Evolutionary conservation across 2,329 filamentous ascomycete species (phyloP).

Genomic region (Aspergillus luchuensis): DNA sequence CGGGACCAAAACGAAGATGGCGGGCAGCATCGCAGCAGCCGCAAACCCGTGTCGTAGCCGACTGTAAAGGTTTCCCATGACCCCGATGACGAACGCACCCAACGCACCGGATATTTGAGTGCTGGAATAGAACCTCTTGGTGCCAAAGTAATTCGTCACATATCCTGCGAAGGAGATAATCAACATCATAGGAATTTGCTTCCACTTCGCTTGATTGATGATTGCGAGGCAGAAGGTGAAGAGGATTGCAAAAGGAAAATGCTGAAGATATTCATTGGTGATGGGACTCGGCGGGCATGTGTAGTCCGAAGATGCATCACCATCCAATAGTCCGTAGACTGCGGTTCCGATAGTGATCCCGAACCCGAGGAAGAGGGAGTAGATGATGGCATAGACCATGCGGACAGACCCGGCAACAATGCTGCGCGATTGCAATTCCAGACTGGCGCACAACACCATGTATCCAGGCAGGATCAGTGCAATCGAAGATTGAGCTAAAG

Average conservation of each 20-base stretch:
- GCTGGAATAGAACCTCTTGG: conserved; percentile 67
- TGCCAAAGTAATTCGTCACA: conserved; percentile 75
- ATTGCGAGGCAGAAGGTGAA: conserved; percentile 77
- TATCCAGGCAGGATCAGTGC: conserved; percentile 73
- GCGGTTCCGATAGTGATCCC: conserved; percentile 69
- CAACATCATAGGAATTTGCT: conserved; percentile 77
- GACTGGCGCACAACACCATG: conserved; percentile 61
- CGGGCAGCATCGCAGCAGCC: conserved; percentile 82
- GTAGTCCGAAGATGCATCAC: conserved; percentile 54
- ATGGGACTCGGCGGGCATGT: conserved; percentile 55
- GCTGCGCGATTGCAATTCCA: conserved; percentile 70
- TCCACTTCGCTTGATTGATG: conserved; percentile 82
- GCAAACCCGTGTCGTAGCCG: conserved; percentile 75
- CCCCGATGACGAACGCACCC: conserved; percentile 76
- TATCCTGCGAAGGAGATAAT: conserved; percentile 74
- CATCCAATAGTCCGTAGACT: conserved; percentile 64
- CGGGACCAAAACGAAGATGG: conserved; percentile 75
- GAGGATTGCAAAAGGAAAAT: conserved; percentile 72
- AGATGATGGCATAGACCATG: conserved; percentile 75
- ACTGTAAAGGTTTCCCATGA: conserved; percentile 78
- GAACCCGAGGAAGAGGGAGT: conserved; percentile 72
- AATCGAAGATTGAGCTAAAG: conserved; percentile 71
- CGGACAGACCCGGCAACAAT: conserved; percentile 74
- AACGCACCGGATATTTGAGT: conserved; percentile 77
- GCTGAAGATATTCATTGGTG: conserved; percentile 51